These are phyloP conservation scores for Cunninghamia lanceolata DNA, from an alignment of 75 land plant species.

Conservation along the genomic window DNA sequence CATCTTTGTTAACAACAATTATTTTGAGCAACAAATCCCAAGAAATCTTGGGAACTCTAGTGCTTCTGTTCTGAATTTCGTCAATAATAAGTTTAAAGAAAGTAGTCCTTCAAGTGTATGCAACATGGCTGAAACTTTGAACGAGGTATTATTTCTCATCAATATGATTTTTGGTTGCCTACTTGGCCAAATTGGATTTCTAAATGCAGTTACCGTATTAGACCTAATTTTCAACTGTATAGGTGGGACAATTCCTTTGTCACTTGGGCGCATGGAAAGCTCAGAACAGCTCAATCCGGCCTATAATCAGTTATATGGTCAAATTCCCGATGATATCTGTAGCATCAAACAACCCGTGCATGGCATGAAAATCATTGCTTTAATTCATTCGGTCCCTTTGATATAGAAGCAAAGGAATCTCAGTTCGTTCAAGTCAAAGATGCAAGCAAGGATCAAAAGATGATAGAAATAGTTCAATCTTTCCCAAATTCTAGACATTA, in stretches of 20 bases:
- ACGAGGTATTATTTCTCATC: constrained; percentile 71
- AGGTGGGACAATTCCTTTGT: constrained; percentile 57
- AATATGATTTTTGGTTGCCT: constrained; percentile 74
- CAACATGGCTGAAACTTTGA: constrained; percentile 38
- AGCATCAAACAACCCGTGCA: too few relatives aligned
- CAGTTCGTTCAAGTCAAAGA: too few relatives aligned
- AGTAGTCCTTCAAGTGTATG: constrained; percentile 58
- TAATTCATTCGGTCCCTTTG: too few relatives aligned
- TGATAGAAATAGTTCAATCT: too few relatives aligned
- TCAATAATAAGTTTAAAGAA: constrained; percentile 62
- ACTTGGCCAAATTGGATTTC: constrained; percentile 51
- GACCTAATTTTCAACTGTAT: constrained; percentile 73
- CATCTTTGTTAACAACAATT: constrained; percentile 78
- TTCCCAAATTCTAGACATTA: too few relatives aligned
- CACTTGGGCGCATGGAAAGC: constrained; percentile 40
- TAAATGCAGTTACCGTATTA: constrained; percentile 42
- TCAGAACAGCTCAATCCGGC: constrained; percentile 61
- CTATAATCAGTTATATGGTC: constrained; percentile 69
- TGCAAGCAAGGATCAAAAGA: too few relatives aligned
- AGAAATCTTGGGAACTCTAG: constrained; percentile 53
- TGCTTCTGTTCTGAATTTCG: constrained; percentile 78
- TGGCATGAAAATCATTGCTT: too few relatives aligned
- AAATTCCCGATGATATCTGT: constrained; percentile 63
- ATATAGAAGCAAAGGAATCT: too few relatives aligned
- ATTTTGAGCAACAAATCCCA: constrained; percentile 61